Evolutionary conservation across 805 yeast species (phyloP).

Genomic region (Candida sithepensis): DNA sequence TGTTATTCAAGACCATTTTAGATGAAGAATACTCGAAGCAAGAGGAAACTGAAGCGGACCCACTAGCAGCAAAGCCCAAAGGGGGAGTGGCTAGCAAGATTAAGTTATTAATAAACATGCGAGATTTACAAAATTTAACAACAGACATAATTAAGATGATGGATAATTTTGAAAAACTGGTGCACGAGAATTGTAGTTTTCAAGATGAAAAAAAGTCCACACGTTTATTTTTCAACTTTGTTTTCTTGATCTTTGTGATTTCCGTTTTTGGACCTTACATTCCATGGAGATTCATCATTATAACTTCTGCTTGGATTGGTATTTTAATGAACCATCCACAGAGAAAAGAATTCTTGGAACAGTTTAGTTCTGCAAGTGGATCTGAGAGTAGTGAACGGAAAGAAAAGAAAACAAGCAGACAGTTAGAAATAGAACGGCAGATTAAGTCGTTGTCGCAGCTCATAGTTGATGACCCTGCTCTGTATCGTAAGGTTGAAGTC

Average conservation of each 20-base stretch:
- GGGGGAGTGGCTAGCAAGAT: conserved; percentile 27
- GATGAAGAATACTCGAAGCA: conserved; percentile 8
- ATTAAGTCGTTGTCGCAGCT: conserved; percentile 25
- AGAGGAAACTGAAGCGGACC: conserved; percentile 2
- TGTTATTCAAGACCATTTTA: conserved; percentile 12
- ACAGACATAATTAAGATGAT: conserved; percentile 47
- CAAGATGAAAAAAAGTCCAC: conserved; percentile 67
- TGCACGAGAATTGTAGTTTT: conserved; percentile 65
- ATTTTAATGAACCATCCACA: conserved; percentile 61
- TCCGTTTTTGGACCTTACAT: conserved; percentile 46
- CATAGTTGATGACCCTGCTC: conserved; percentile 70
- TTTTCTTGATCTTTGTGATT: conserved; percentile 36
- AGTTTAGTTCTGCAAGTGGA: conserved; percentile 22
- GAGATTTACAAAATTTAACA: conserved; percentile 68
- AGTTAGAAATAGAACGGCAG: not conserved
- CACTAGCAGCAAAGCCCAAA: conserved; percentile 4
- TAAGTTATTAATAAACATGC: conserved; percentile 55
- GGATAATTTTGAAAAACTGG: conserved; percentile 50
- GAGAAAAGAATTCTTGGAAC: conserved; percentile 15
- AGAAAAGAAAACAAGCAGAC: not conserved
- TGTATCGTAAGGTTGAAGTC: conserved; percentile 61
- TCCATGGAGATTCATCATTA: conserved; percentile 63
- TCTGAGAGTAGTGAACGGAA: not conserved
- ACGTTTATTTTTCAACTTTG: conserved; percentile 45
- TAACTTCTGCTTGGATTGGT: conserved; percentile 53